Conservation (phyloP, 2,329 filamentous ascomycete species). For the Penicillium sclerotigenum region DNA sequence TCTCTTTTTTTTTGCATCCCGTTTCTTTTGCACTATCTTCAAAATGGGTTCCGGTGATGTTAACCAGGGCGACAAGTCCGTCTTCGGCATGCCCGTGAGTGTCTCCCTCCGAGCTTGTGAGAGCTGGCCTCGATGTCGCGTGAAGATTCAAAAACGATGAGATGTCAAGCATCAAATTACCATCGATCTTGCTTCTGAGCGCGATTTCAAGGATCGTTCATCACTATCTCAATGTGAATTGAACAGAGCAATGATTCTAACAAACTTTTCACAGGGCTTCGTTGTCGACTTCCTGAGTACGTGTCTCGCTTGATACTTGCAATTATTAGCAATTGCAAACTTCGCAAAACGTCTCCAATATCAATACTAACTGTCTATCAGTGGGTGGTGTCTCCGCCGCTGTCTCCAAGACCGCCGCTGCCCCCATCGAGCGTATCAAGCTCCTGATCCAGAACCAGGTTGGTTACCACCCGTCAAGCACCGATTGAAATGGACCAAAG, state of each 20-base stretch:
- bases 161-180: background rate
- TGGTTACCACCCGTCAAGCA: slow-evolving; percentile 44
- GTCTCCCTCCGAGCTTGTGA: background rate
- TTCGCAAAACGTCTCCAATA: too few species aligned
- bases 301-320: slow-evolving; percentile 45
- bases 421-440: slow-evolving; percentile 99
- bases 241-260: slow-evolving; percentile 22
- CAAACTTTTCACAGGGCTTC: slow-evolving; percentile 65
- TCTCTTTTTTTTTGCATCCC: slow-evolving; percentile 40
- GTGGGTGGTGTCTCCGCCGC: slow-evolving; percentile 99
- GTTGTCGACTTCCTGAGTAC: slow-evolving; percentile 98
- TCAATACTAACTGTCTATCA: slow-evolving; percentile 51
- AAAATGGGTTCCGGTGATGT: slow-evolving; percentile 49
- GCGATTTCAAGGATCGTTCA: background rate
- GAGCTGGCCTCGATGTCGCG: background rate
- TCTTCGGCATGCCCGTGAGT: slow-evolving; percentile 54
- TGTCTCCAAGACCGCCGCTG: slow-evolving; percentile 99
- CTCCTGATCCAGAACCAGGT: slow-evolving; percentile 99
- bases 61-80: slow-evolving; percentile 52
- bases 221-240: background rate
- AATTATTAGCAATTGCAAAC: background rate
- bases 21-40: slow-evolving; percentile 42
- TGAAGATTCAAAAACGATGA: background rate
- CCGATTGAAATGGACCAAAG: background rate
- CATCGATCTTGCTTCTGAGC: background rate